Base-by-base conservation (phyloP, 139 green algal genomes). In the Limnomonas spitsbergensis region DNA sequence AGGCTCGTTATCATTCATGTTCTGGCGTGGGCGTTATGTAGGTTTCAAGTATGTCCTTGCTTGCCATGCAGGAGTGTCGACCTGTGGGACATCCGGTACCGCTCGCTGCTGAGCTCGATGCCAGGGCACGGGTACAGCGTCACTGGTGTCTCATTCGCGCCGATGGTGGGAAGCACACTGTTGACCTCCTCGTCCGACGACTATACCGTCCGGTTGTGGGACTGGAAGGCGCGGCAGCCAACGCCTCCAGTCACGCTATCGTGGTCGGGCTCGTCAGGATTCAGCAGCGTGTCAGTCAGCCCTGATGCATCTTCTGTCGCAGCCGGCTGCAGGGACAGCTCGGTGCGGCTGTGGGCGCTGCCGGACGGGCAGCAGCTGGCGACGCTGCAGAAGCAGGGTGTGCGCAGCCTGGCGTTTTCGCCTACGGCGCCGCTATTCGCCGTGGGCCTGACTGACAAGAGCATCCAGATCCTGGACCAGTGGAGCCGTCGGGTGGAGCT, bases 381-480 rank as follows among this genome's bases (percentile, higher is more conserved):
- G 9, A 37, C n/a, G 66, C 24, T 37, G 9, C 66, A 72, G 29
- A 34, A 72, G 26, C 66, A 72, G 66, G 24, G 26, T 72, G 24
- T 72, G 66, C 24, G 24, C 66, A 72, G 66, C 66, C 27, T 72
- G 9, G 66, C 66, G 9, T 72, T 72, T 37, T 72, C 66, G 29
- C 66, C 66, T 34, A 34, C 24, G 66, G 9, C n/a, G 66, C n/a
- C 27, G 7, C 66, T 38, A 7, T 37, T 72, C 7, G 66, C 31
- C 6, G 66, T 72, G 27, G 66, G 66, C 7, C 66, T 72, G 7
- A 34, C 66, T 38, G 66, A 72, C 29, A 31, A 20, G 24, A 72
- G n/a, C 66, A 72, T 72, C 66, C n/a, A 72, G 66, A 72, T 72
- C 31, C 27, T 32, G 29, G 29, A 72, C 29, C 66, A 32, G n/a